These are phyloP conservation scores for Blastobotrys attinorum DNA, from an alignment of 805 yeast genomes.

Conservation along the genomic window DNA sequence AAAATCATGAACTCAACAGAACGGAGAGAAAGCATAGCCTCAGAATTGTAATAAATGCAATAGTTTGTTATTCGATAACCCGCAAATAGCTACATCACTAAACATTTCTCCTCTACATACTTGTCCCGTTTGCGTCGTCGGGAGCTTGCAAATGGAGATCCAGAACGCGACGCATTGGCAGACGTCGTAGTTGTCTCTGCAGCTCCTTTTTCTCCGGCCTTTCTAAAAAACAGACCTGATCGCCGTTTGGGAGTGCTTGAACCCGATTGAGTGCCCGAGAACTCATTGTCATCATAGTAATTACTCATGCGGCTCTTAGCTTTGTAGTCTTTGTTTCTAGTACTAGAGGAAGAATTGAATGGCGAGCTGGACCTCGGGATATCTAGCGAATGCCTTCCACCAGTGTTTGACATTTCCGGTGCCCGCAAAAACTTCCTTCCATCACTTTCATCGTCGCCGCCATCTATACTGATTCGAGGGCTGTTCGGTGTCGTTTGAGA, in stretches of 20 bases:
- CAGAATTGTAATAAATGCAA: no score
- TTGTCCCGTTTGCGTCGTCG: slow-evolving; percentile 2
- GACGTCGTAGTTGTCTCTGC: neutral
- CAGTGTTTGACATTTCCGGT: neutral
- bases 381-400: neutral
- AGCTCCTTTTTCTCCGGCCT: neutral
- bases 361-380: neutral
- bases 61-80: no score
- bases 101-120: slow-evolving; percentile 12
- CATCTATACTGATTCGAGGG: neutral
- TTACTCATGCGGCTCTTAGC: no score
- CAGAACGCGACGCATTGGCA: neutral
- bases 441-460: neutral
- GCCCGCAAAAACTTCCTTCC: no score
- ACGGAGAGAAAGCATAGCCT: no score
- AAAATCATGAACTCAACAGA: no score
- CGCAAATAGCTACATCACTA: slow-evolving; percentile 9
- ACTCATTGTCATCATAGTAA: no score
- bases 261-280: no score
- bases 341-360: neutral
- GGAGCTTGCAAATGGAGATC: neutral
- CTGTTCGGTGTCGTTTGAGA: neutral
- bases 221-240: neutral
- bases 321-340: neutral
- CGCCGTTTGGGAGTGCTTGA: neutral